Evolutionary conservation across 2,329 filamentous ascomycete genomes (phyloP).

Genomic region (Metarhizium guizhouense): DNA sequence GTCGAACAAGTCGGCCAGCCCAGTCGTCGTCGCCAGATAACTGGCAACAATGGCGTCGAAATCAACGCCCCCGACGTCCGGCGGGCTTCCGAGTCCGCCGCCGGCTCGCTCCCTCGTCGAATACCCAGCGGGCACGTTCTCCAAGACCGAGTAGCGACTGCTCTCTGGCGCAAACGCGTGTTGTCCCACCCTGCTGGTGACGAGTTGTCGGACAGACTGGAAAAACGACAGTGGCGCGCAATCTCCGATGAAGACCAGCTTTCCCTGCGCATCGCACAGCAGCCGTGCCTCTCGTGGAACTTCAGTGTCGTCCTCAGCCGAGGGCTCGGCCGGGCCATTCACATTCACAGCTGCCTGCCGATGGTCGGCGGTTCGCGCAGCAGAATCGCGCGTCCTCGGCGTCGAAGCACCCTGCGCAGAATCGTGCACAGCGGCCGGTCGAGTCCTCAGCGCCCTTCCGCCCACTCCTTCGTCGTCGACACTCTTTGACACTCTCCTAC

Average conservation of each 20-base stretch:
- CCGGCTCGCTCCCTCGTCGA: conserved; percentile 4
- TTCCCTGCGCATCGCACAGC: conserved; percentile 42
- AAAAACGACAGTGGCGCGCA: conserved; percentile 48
- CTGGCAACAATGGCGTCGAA: conserved; percentile 22
- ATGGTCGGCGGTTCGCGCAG: neutral
- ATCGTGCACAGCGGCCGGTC: neutral
- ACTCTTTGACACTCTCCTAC: conserved; percentile 2
- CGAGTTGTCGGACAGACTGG: conserved; percentile 43
- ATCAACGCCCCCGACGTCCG: conserved; percentile 17
- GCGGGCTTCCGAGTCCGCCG: conserved; percentile 9
- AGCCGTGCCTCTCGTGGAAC: conserved; percentile 44
- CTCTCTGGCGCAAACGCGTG: conserved; percentile 43
- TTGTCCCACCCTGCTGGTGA: conserved; percentile 37
- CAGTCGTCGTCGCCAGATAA: conserved; percentile 32
- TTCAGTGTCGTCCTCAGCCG: conserved; percentile 42
- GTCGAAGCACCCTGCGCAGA: neutral
- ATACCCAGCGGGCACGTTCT: conserved; percentile 27
- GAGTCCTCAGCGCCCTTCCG: neutral
- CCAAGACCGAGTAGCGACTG: conserved; percentile 39
- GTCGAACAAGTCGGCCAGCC: conserved; percentile 41
- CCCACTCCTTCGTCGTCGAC: conserved; percentile 9
- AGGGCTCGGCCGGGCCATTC: conserved; percentile 3
- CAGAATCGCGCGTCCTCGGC: neutral
- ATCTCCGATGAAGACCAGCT: conserved; percentile 47
- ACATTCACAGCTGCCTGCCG: conserved; percentile 2